phyloP scores from a whole-genome alignment of 176 grass and related monocot genomes.

The Luzula sylvatica region DNA sequence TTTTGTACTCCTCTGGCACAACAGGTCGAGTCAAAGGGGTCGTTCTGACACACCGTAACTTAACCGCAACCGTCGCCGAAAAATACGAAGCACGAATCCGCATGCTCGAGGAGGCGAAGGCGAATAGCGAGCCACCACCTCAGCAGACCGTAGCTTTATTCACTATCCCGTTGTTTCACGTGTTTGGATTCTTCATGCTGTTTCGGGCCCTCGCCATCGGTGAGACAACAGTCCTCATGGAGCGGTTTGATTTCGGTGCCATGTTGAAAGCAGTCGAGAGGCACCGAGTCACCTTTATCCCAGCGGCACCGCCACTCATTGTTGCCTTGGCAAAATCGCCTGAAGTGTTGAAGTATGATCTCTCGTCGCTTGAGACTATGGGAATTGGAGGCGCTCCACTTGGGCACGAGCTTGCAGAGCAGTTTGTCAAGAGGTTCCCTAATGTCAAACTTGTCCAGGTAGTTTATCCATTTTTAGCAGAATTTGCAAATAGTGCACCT shows the following conservation, averaged over 20 bases:
- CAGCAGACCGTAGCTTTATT: slow-evolving; percentile 28
- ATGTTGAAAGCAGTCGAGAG: slow-evolving; percentile 45
- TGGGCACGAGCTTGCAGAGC: slow-evolving; percentile 40
- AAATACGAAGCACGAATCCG: not conserved
- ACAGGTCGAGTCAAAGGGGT: slow-evolving; percentile 68
- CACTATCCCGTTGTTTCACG: slow-evolving; percentile 55
- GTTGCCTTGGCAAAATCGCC: slow-evolving; percentile 56
- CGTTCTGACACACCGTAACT: slow-evolving; percentile 50
- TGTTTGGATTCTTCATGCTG: slow-evolving; percentile 53
- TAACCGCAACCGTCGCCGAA: slow-evolving; percentile 31
- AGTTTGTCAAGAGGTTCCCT: slow-evolving; percentile 50
- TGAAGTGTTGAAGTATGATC: slow-evolving; percentile 40
- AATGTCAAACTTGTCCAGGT: slow-evolving; percentile 52
- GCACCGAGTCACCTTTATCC: slow-evolving; percentile 43
- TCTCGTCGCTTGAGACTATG: slow-evolving; percentile 42
- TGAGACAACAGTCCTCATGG: slow-evolving; percentile 66
- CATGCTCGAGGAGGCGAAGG: slow-evolving; percentile 11
- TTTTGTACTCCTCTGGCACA: slow-evolving; percentile 73
- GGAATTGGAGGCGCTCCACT: slow-evolving; percentile 57
- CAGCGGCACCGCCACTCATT: slow-evolving; percentile 50
- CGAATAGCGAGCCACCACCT: slow-evolving; percentile 21
- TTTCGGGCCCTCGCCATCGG: slow-evolving; percentile 46
- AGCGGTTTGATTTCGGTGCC: slow-evolving; percentile 38
- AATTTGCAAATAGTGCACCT: not conserved
- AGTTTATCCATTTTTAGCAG: not conserved